Evolutionary conservation across 768 basidiomycete genomes (phyloP).

Genomic region (Pisolithus albus): DNA sequence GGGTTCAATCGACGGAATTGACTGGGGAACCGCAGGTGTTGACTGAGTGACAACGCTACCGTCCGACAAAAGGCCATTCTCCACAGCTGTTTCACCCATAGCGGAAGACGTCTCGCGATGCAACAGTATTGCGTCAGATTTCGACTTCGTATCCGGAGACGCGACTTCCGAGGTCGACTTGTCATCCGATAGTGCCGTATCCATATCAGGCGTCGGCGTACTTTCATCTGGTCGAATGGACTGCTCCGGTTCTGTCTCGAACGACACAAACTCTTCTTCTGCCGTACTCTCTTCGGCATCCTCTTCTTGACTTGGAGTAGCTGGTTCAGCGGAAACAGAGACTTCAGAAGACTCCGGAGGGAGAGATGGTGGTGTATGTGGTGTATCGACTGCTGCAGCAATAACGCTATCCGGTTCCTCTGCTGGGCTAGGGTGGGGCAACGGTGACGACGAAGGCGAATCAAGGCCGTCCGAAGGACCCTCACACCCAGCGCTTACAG

Average conservation of each 20-base stretch:
- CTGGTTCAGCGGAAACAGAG: background rate
- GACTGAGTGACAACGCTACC: background rate
- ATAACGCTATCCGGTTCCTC: background rate
- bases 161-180: background rate
- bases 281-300: background rate
- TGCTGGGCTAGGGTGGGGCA: no score
- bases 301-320: background rate
- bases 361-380: background rate
- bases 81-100: no score
- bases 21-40: background rate
- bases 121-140: background rate
- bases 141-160: no score
- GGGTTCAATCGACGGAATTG: background rate
- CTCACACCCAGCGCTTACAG: slow-evolving; percentile 9
- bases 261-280: background rate
- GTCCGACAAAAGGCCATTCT: background rate
- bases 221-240: no score
- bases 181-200: background rate
- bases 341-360: background rate
- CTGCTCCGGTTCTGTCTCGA: background rate
- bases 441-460: background rate
- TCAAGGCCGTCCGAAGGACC: slow-evolving; percentile 4
- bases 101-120: background rate
- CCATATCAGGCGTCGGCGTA: background rate
- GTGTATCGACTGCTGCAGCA: background rate